Conservation (phyloP, 2,329 filamentous ascomycete species). For the Cladorrhinum sp. region DNA sequence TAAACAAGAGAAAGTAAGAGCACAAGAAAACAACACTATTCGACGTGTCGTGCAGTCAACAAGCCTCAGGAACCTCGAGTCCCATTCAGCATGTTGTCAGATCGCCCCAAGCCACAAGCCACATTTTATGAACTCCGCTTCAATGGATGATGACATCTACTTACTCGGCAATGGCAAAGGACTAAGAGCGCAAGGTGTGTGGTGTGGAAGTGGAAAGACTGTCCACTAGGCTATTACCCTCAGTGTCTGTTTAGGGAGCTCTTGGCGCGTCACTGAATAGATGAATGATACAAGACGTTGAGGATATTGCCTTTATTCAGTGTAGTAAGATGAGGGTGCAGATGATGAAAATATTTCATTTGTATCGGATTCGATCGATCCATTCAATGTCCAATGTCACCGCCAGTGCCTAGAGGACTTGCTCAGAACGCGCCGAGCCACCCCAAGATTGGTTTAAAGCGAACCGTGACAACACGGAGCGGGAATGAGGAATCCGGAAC, state of each 20-base stretch:
- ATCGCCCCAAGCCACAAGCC: background rate
- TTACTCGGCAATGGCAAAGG: background rate
- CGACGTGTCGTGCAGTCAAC: background rate
- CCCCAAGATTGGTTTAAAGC: background rate
- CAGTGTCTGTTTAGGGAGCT: background rate
- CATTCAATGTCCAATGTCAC: background rate
- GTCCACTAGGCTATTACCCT: background rate
- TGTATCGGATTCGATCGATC: background rate
- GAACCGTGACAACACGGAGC: constrained; percentile 9
- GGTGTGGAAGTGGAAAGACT: background rate
- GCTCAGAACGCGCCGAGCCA: background rate
- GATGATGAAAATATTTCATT: background rate
- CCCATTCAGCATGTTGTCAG: background rate
- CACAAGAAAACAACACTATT: constrained; percentile 5
- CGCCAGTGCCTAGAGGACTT: background rate
- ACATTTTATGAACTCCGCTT: background rate
- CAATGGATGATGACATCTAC: background rate
- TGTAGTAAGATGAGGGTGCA: background rate
- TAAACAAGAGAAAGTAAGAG: constrained; percentile 6
- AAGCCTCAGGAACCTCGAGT: background rate
- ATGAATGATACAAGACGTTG: background rate
- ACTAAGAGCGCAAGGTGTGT: background rate
- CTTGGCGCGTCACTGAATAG: background rate
- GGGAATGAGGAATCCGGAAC: constrained; percentile 1
- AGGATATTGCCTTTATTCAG: background rate